Evolutionary conservation across 192 early-diverging fungal species (phyloP), one percentile per base, ranked within the genome.

Genomic region (Backusella australiensis): DNA sequence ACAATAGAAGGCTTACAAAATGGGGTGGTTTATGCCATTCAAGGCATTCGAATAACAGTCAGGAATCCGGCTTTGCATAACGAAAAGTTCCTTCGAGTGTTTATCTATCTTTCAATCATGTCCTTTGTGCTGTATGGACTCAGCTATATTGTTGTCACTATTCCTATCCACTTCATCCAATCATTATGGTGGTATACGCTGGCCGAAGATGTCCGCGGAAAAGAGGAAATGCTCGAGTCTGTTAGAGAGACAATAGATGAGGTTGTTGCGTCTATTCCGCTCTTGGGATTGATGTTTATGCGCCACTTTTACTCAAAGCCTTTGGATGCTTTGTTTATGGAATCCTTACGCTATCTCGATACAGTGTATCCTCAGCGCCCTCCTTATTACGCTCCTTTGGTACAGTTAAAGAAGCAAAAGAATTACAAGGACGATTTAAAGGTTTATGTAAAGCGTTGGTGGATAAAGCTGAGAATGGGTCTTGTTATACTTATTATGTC

Each of bases 241-340:
- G 7, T 32, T 7, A 67, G 23, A 6, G 12, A 38, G 6, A 42
- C 42, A 49, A 12, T 67, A 3, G 63, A 39, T 6, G 74, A 75
- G 42, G 17, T 67, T n/a, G 74, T 67, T 15, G 56, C 65, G 29
- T 67, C 65, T 32, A 19, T 89, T 52, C 90, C 90, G 0, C 77
- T 91, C 23, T 42, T 87, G 2, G 86, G 83, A 1, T 53, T 91
- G 19, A 39, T 91, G 42, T 87, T 88, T 74, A 78, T 91, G 75
- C 78, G 87, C 35, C 88, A 88, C 38, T 23, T 91, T 32, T 90
- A 91, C 66, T 83, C 89, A 7, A 79, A 89, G 56, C 85, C 87
- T 34, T 71, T 91, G 46, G 90, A 91, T 77, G 80, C 80, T 52
- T 80, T 91, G 21, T 91, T 91, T 76, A 76, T 91, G 56, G 85